These are phyloP conservation scores for Gymnopus androsaceus DNA, from an alignment of 1,284 basidiomycete genomes.

Conservation along the genomic window DNA sequence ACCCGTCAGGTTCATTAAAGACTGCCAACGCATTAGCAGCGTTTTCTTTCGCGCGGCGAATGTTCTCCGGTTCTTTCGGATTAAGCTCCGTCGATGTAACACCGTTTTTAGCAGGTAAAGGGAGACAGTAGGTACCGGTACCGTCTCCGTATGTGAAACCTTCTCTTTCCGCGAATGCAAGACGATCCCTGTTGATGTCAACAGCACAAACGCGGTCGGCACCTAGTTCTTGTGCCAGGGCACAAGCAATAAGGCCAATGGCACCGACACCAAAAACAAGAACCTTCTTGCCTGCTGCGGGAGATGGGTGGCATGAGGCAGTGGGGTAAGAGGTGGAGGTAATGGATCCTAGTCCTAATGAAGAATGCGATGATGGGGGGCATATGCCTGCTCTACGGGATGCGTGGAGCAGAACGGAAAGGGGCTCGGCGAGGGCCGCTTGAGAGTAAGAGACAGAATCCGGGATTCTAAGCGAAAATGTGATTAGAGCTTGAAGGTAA, in stretches of 20 bases:
- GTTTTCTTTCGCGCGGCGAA: constrained; percentile 58
- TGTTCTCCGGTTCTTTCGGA: constrained; percentile 15
- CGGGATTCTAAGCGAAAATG: constrained; percentile 61
- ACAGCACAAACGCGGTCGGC: constrained; percentile 75
- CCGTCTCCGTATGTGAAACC: constrained; percentile 59
- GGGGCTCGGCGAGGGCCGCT: constrained; percentile 88
- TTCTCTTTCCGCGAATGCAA: constrained; percentile 73
- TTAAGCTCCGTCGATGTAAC: constrained; percentile 2
- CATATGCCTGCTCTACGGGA: constrained; percentile 67
- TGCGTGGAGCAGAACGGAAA: constrained; percentile 88
- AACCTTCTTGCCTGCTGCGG: constrained; percentile 50
- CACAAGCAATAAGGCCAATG: constrained; percentile 87
- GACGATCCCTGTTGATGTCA: constrained; percentile 82
- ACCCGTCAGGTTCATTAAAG: constrained; percentile 73
- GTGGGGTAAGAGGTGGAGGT: neutral
- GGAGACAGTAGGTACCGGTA: constrained; percentile 69
- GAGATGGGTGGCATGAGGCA: constrained; percentile 32
- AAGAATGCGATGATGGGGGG: constrained; percentile 15
- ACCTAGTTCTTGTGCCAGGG: constrained; percentile 73
- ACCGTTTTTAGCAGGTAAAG: constrained; percentile 55
- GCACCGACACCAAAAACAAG: constrained; percentile 92
- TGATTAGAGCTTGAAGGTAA: neutral
- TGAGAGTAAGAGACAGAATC: constrained; percentile 74
- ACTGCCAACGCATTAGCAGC: constrained; percentile 54
- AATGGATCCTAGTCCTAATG: neutral